Evolutionary conservation across 2,329 filamentous ascomycete species (phyloP).

Genomic region (Pseudopithomyces maydicus): DNA sequence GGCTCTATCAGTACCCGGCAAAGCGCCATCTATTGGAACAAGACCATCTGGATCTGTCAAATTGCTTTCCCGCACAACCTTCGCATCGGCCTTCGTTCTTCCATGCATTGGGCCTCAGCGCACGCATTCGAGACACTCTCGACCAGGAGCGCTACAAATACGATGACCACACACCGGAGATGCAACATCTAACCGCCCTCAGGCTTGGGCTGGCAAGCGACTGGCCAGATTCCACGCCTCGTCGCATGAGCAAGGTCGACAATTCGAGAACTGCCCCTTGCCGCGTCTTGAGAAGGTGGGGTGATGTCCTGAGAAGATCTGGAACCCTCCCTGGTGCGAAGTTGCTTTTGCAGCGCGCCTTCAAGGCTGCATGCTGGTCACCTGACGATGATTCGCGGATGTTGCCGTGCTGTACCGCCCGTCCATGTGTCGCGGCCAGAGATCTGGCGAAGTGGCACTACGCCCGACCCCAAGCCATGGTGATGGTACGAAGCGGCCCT

Average conservation of each 20-base stretch:
- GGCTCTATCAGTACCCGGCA: background rate
- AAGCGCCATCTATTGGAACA: background rate
- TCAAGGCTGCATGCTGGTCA: background rate
- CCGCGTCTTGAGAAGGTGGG: background rate
- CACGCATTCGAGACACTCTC: slow-evolving; percentile 1
- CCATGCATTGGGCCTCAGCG: background rate
- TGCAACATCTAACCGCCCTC: background rate
- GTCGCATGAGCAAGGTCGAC: background rate
- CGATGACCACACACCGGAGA: background rate
- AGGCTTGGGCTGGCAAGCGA: background rate
- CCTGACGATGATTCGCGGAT: background rate
- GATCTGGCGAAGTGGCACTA: background rate
- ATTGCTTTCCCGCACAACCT: background rate
- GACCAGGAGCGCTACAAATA: background rate
- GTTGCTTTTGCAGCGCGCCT: background rate
- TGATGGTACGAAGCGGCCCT: background rate
- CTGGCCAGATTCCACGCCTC: background rate
- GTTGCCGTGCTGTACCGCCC: background rate
- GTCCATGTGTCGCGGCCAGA: background rate
- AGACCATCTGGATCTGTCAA: background rate
- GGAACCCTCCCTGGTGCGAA: background rate
- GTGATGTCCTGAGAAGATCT: background rate
- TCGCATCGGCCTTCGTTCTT: background rate
- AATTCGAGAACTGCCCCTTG: background rate
- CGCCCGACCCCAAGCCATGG: background rate